These are phyloP conservation scores for Durotheca rogersii DNA, from an alignment of 495 filamentous ascomycete genomes.

Conservation along the genomic window DNA sequence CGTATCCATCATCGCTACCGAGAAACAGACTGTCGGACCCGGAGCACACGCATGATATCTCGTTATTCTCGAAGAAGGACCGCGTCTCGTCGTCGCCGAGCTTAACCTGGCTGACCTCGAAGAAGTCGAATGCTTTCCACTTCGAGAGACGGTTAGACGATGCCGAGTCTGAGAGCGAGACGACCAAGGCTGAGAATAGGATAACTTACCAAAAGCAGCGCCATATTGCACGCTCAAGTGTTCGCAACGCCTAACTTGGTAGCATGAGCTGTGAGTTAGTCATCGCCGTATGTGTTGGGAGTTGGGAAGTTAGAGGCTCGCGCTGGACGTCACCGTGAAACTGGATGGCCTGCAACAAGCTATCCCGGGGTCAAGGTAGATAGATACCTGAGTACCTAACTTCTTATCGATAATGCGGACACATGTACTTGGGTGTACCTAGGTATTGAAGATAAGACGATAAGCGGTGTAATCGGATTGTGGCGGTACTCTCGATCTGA, in stretches of 20 bases:
- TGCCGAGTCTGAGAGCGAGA: background rate
- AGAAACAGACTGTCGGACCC: conserved; percentile 91
- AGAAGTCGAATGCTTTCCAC: conserved; percentile 99
- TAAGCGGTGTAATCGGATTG: no score
- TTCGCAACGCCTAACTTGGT: conserved; percentile 24
- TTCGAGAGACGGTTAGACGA: conserved; percentile 39
- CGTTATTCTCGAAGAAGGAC: conserved; percentile 50
- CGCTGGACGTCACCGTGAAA: conserved; percentile 15
- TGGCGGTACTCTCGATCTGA: no score
- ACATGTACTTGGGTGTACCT: no score
- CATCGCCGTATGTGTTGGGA: conserved; percentile 5
- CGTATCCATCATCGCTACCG: conserved; percentile 76
- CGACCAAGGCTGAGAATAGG: background rate
- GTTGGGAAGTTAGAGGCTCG: no score
- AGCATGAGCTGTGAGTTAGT: conserved; percentile 8
- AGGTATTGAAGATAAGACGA: no score
- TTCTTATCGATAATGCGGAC: background rate
- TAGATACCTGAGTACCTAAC: background rate
- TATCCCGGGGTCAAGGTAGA: no score
- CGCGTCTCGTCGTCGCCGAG: conserved; percentile 66
- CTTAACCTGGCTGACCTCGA: conserved; percentile 85
- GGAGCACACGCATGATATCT: conserved; percentile 64
- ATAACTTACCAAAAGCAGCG: conserved; percentile 34
- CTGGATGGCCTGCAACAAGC: no score
- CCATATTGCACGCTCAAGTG: conserved; percentile 26